These are phyloP conservation scores for Starmerella davenportii DNA, from an alignment of 805 yeast species.

Conservation along the genomic window DNA sequence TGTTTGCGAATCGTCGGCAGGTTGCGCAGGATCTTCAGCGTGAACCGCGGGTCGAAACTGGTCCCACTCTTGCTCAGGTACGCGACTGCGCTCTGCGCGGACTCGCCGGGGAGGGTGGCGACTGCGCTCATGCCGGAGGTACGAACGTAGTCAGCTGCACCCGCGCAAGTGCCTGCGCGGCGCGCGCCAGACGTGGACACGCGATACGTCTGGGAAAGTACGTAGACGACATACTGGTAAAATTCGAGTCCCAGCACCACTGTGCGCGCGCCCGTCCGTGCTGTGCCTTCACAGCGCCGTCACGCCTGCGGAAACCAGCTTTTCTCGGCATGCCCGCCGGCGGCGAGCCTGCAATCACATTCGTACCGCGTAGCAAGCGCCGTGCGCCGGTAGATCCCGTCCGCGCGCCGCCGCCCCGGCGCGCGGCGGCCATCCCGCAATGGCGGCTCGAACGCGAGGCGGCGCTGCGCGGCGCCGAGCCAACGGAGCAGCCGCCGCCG, in stretches of 20 bases:
- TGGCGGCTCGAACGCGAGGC: slow-evolving; percentile 17
- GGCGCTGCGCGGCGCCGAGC: neutral
- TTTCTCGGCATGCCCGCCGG: too few species aligned
- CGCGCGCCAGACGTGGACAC: too few species aligned
- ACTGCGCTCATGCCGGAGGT: neutral
- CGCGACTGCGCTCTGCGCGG: slow-evolving; percentile 19
- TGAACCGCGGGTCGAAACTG: slow-evolving; percentile 69
- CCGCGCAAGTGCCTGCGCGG: too few species aligned
- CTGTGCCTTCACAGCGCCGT: too few species aligned
- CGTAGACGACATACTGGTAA: too few species aligned
- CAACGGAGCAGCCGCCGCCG: slow-evolving; percentile 26
- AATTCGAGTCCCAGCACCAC: too few species aligned
- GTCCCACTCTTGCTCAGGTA: slow-evolving; percentile 44
- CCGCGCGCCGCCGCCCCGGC: neutral
- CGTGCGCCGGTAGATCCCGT: too few species aligned
- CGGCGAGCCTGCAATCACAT: too few species aligned
- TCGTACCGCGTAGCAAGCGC: neutral
- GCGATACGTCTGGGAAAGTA: too few species aligned
- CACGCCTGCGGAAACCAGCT: too few species aligned
- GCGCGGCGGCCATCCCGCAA: slow-evolving; percentile 8
- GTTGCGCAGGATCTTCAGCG: slow-evolving; percentile 71
- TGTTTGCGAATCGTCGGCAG: slow-evolving; percentile 56
- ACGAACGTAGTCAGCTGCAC: too few species aligned
- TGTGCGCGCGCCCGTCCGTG: too few species aligned
- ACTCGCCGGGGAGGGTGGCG: neutral